phyloP scores from a whole-genome alignment of 768 basidiomycete genomes.

The Cystofilobasidium macerans region DNA sequence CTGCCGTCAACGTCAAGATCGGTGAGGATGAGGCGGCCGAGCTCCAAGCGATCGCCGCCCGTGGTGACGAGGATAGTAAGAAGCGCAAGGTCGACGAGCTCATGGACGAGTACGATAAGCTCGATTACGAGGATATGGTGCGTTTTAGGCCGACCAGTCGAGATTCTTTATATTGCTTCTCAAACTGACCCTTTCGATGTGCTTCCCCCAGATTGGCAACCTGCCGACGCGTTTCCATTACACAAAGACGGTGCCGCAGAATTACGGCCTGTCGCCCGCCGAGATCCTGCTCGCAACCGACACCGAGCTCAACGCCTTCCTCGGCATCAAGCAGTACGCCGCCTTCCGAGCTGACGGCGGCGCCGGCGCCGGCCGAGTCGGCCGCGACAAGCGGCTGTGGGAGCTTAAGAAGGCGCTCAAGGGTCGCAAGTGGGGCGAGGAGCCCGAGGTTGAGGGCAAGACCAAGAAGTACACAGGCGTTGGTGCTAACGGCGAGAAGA shows the following conservation, averaged over 20 bases:
- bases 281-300: constrained; percentile 89
- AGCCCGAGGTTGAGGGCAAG: constrained; percentile 27
- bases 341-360: constrained; percentile 61
- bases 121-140: constrained; percentile 95
- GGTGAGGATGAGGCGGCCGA: constrained; percentile 45
- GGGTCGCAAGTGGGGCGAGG: constrained; percentile 40
- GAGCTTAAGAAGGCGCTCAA: constrained; percentile 54
- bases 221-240: constrained; percentile 91
- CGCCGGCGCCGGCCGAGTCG: constrained; percentile 33
- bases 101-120: constrained; percentile 77
- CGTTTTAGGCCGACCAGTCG: constrained; percentile 32
- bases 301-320: constrained; percentile 80
- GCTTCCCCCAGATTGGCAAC: constrained; percentile 57
- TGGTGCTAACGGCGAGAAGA: constrained; percentile 17
- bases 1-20: neutral
- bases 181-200: neutral
- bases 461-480: constrained; percentile 28
- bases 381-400: constrained; percentile 53
- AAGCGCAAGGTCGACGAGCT: constrained; percentile 72
- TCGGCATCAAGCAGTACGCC: constrained; percentile 79
- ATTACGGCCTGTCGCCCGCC: constrained; percentile 54
- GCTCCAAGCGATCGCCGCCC: constrained; percentile 20
- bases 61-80: constrained; percentile 39
- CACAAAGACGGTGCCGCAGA: constrained; percentile 44
- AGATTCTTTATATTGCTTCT: neutral